Evolutionary conservation across 2,329 filamentous ascomycete species (phyloP).

Genomic region (Bipolaris gigantea): DNA sequence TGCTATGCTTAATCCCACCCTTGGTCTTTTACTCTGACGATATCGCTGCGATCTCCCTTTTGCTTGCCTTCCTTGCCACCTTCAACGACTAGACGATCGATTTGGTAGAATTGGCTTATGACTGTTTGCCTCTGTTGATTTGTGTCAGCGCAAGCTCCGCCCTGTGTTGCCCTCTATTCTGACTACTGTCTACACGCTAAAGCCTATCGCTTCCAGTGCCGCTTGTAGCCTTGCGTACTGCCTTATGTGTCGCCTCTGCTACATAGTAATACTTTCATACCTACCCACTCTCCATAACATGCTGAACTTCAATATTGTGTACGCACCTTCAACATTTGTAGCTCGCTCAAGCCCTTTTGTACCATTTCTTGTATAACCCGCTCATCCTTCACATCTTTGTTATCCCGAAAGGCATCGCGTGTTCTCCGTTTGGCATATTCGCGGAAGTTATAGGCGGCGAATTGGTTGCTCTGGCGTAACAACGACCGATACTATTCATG

Average conservation of each 20-base stretch:
- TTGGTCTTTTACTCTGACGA: conserved; percentile 75
- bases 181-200: neutral
- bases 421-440: conserved; percentile 94
- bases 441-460: conserved; percentile 95
- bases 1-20: conserved; percentile 5
- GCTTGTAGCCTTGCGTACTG: conserved; percentile 32
- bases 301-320: neutral
- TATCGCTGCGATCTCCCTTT: conserved; percentile 64
- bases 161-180: neutral
- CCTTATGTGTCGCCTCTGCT: neutral
- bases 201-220: neutral
- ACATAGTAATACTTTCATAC: neutral
- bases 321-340: conserved; percentile 85
- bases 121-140: conserved; percentile 81
- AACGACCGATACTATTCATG: conserved; percentile 79
- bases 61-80: conserved; percentile 79
- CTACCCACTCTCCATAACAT: neutral
- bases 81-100: conserved; percentile 90
- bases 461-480: conserved; percentile 81
- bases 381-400: conserved; percentile 71
- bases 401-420: conserved; percentile 84
- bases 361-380: conserved; percentile 83
- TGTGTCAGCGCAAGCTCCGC: conserved; percentile 42
- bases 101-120: conserved; percentile 91
- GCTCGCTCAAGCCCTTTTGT: conserved; percentile 81